phyloP scores from a whole-genome alignment of 257 asterid species.

The Striga asiatica region DNA sequence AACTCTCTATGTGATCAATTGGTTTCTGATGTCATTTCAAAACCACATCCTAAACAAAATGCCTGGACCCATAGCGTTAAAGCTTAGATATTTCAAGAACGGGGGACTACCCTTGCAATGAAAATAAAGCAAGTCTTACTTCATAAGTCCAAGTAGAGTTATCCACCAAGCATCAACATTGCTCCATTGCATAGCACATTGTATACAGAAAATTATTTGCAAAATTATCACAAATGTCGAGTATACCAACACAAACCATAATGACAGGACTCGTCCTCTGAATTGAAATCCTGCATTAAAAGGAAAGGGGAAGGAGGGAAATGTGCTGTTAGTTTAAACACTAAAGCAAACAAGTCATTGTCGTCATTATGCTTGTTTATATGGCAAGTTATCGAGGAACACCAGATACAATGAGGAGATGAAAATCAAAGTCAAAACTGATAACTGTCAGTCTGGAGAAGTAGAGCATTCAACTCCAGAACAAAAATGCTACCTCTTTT shows the following conservation, averaged over 20 bases:
- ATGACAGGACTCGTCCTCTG: slow-evolving; percentile 40
- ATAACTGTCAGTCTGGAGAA: background rate
- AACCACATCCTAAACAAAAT: no score
- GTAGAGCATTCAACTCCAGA: slow-evolving; percentile 11
- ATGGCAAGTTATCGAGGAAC: background rate
- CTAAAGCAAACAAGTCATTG: background rate
- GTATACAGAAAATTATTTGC: slow-evolving; percentile 47
- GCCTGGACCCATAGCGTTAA: no score
- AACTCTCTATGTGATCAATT: background rate
- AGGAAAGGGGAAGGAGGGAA: background rate
- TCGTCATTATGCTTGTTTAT: background rate
- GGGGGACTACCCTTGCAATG: background rate
- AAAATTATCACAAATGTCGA: slow-evolving; percentile 44
- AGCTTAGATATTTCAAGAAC: background rate
- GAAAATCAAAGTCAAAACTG: slow-evolving; percentile 3
- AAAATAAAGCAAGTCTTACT: slow-evolving; percentile 32
- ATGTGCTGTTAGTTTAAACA: background rate
- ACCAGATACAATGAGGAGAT: slow-evolving; percentile 9
- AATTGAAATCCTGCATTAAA: slow-evolving; percentile 49
- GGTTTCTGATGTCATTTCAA: no score
- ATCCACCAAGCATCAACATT: slow-evolving; percentile 64
- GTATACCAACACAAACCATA: slow-evolving; percentile 57
- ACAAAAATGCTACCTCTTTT: slow-evolving; percentile 50
- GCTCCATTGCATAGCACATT: slow-evolving; percentile 40
- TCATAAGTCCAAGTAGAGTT: slow-evolving; percentile 71